Conservation (phyloP, 1,284 basidiomycete genomes). For the Melanopsichium pennsylvanicum region DNA sequence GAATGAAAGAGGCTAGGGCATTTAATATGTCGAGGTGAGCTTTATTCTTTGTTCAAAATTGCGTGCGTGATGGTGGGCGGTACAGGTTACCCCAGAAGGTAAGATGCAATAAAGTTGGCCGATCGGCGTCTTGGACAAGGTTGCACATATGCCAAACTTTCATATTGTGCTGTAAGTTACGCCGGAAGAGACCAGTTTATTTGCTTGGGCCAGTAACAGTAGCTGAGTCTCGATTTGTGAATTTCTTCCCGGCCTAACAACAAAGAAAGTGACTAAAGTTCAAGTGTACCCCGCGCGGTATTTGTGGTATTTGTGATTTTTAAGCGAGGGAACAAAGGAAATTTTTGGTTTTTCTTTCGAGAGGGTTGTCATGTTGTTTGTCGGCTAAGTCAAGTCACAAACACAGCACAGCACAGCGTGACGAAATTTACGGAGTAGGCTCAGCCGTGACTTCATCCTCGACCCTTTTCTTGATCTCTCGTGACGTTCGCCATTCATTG, state of each 20-base stretch:
- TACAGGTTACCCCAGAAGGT: neutral
- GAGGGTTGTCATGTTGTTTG: neutral
- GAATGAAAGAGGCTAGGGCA: no score
- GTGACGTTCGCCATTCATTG: no score
- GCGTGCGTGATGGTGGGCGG: neutral
- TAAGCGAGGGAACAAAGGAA: neutral
- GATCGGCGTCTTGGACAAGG: neutral
- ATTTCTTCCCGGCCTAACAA: no score
- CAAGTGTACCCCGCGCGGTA: neutral
- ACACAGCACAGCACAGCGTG: neutral
- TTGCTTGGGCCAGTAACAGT: no score
- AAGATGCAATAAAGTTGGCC: neutral
- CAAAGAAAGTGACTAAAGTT: no score
- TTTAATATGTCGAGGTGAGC: no score
- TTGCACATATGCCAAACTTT: no score
- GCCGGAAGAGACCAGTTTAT: no score
- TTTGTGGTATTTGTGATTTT: neutral
- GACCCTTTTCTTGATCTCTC: neutral
- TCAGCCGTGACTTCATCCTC: constrained; percentile 6
- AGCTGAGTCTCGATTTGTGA: no score
- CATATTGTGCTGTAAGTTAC: no score
- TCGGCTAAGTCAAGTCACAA: no score
- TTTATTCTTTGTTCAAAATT: no score
- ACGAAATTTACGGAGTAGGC: constrained; percentile 6
- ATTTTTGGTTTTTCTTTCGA: neutral